Base-by-base conservation (phyloP, 441 rosid genomes). In the Aleurites moluccanus region DNA sequence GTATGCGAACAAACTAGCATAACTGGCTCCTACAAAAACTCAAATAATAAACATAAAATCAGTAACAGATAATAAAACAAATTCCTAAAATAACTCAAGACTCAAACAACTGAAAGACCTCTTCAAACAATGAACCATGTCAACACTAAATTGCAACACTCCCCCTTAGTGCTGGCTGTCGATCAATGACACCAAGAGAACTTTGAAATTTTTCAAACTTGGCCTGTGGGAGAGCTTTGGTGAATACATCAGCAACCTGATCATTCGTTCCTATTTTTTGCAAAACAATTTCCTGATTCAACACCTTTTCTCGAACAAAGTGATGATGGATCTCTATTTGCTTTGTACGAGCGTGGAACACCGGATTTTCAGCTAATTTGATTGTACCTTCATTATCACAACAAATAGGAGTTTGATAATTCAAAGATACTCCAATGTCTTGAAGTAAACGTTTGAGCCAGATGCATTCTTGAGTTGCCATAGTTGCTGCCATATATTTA, bases 381-480 rank as follows among this genome's bases (percentile, higher is more conserved):
- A 33, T 33, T 30, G 44, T 44, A 62, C 66, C 16, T 30, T 30
- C 13, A 62, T 62, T 30, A 11, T 62, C 66, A 62, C 21, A 62
- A 5, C 15, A 35, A 62, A 30, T 62, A 30, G 44, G 44, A 18
- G 30, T 7, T 62, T 42, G 21, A 18, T 62, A 62, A 6, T 28
- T 7, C 3, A 33, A 18, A 50, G 6, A 62, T 3, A 28, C 4
- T 28, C 35, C 13, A 27, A 62, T 62, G 5, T 28, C 66, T 62
- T 62, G 21, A 62, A 62, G 5, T 15, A 62, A 44, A 5, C 44
- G 11, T 20, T 60, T 60, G 8, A 60, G 35, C 40, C 40, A 60
- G 27, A 60, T 27, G 15, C 64, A 60, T 8, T 60, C 64, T 60
- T 60, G 64, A 60, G 64, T 60, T 6, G 64, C 40, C 64, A 60